Evolutionary conservation across 345 rosid species (phyloP), one percentile per base, ranked within the genome.

Genomic region (Erucastrum elatum): DNA sequence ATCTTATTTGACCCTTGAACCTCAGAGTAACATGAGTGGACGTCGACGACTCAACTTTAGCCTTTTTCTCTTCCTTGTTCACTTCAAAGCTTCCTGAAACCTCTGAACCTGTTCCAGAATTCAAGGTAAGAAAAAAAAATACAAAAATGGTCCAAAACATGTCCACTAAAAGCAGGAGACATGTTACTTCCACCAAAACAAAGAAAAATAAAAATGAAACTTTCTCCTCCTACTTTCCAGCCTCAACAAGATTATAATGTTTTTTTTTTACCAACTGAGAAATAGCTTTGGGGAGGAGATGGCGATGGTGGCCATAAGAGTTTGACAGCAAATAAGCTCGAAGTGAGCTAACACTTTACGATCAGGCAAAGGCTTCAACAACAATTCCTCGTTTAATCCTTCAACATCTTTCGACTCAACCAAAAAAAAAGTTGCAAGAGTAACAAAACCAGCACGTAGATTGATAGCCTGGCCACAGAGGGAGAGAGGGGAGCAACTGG

Each of bases 231-330:
- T 44, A 37, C 44, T 37, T 37, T 37, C 11, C 44, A 37, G 9
- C 11, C 12, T 37, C 11, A 37, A 0, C 3, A 8, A 37, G 11
- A 37, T 7, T 8, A 37, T 2, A 8, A 37, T 21, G 44, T 34
- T 37, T 37, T 34, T 4, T 26, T 59, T 59, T 12, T 62, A 30
- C 66, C 37, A 88, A 86, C 82, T 89, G 98, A 74, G 91, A 83
- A 66, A 93, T 91, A 84, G 93, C 74, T 82, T 91, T 91, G 56
- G 94, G 96, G 81, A 88, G 91, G 81, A 91, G 91, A 75, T 87
- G 98, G 76, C 84, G 94, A 79, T 86, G 96, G 80, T 81, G 86
- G 81, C 91, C 94, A 83, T 87, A 77, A 27, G 90, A 82, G 15
- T 35, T 70, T 0, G 87, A 84, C 9, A 81, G 81, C 62, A 87